Evolutionary conservation across 2,329 filamentous ascomycete species (phyloP), one percentile per base, ranked within the genome.

Genomic region (Dactylellina leptospora): DNA sequence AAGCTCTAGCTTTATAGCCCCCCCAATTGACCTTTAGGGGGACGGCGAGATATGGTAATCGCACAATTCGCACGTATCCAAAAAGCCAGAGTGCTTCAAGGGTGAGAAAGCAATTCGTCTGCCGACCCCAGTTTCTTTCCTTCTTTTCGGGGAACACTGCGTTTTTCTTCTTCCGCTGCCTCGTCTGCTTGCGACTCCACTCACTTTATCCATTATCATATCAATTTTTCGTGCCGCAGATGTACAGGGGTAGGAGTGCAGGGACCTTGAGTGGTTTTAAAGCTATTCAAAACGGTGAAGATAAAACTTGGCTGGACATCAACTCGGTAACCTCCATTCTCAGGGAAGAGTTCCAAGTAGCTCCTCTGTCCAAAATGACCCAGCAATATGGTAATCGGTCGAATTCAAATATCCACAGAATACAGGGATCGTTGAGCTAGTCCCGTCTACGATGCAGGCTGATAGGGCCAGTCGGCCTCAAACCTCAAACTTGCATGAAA

Each of bases 191-290:
- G 42, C 38, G 56, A 36, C 45, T 60, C 68, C 68, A 72, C 68
- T 51, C 59, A 60, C 59, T 59, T 72, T 71, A 62, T 72, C 45
- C 59, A 56, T 53, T 64, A 72, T 72, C 56, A 58, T 71, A 64
- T 72, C 51, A 58, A 40, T 55, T 53, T 59, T 72, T 64, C 45
- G 59, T 72, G 59, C 59, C 68, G 68, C 59, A 60, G 59, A 58
- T 64, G 53, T 64, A 22, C 59, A 62, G 42, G 66, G 66, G 50
- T n/a, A 27, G 20, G 44, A 40, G 28, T 58, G 58, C 68, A 72
- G 53, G 59, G 68, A 23, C 30, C 28, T 56, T 64, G 68, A 72
- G 68, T 72, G 68, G 68, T 72, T 72, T 72, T 72, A 60, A 27
- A 44, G 25, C 28, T 48, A 38, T 59, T 38, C 22, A 63, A 71